Conservation (phyloP, 805 yeast species). For the Nakazawaea laoshanensis region DNA sequence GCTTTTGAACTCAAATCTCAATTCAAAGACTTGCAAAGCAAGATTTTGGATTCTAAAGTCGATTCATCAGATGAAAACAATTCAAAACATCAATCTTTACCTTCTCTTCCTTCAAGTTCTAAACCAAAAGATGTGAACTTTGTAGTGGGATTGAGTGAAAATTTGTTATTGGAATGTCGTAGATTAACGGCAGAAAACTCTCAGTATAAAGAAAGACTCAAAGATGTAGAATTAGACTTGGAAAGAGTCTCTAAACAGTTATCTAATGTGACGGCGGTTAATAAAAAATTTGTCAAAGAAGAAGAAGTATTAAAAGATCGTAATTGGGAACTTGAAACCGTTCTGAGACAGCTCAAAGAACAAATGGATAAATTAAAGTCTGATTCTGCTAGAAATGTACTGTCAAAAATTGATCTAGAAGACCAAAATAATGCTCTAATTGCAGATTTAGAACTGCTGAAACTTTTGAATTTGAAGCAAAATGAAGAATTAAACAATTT, state of each 20-base stretch:
- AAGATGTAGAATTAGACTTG: constrained; percentile 33
- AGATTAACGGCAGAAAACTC: constrained; percentile 59
- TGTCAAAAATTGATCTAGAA: constrained; percentile 21
- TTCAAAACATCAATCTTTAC: neutral
- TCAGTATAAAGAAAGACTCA: constrained; percentile 32
- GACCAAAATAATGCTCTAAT: constrained; percentile 24
- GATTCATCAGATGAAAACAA: constrained; percentile 4
- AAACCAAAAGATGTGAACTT: constrained; percentile 64
- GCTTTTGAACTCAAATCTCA: constrained; percentile 30
- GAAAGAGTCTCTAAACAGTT: constrained; percentile 27
- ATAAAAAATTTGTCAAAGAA: constrained; percentile 24
- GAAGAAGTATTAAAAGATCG: constrained; percentile 48
- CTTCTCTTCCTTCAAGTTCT: neutral
- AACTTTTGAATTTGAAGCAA: constrained; percentile 28
- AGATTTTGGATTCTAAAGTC: constrained; percentile 16
- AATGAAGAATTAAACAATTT: constrained; percentile 28
- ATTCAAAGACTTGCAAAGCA: constrained; percentile 32
- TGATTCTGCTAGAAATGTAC: constrained; percentile 31
- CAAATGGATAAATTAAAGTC: constrained; percentile 28
- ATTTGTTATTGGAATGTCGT: constrained; percentile 61
- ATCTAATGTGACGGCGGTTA: constrained; percentile 24
- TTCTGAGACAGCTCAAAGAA: constrained; percentile 30
- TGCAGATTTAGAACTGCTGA: constrained; percentile 40
- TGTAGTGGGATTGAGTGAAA: constrained; percentile 68
- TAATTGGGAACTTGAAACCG: constrained; percentile 58